phyloP scores from a whole-genome alignment of 228 moss, liverwort and hornwort genomes.

The Sphagnum fallax region DNA sequence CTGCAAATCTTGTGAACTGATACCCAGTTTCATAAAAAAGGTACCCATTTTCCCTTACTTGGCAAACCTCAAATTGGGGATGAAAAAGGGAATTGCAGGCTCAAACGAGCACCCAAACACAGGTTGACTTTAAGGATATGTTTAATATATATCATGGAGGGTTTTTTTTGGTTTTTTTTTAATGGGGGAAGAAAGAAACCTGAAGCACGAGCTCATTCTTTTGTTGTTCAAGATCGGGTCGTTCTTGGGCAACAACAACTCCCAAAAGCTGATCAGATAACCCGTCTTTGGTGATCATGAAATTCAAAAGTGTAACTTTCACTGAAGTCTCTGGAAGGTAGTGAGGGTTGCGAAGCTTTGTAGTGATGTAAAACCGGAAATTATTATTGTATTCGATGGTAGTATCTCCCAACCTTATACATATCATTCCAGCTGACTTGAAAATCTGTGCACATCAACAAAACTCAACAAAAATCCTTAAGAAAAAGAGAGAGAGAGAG shows the following conservation, averaged over 20 bases:
- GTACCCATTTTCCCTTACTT: too few relatives aligned
- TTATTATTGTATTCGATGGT: conserved; percentile 73
- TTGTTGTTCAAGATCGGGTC: conserved; percentile 78
- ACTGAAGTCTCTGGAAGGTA: conserved; percentile 92
- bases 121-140: too few relatives aligned
- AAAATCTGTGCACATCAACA: conserved; percentile 44
- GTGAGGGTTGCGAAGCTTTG: conserved; percentile 87
- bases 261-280: conserved; percentile 82
- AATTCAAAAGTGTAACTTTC: conserved; percentile 83
- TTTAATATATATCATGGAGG: too few relatives aligned
- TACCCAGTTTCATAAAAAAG: too few relatives aligned
- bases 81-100: too few relatives aligned
- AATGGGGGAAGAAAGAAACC: conserved; percentile 17
- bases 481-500: too few relatives aligned
- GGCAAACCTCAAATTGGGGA: too few relatives aligned
- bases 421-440: conserved; percentile 82
- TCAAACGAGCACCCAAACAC: too few relatives aligned
- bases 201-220: conserved; percentile 79
- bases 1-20: too few relatives aligned
- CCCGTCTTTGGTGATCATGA: conserved; percentile 96
- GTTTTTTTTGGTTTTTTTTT: background rate
- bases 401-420: conserved; percentile 72
- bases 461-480: background rate
- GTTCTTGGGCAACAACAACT: conserved; percentile 85
- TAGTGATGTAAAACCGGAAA: conserved; percentile 77